Evolutionary conservation across 345 rosid genomes (phyloP).

Genomic region (Heritiera littoralis): DNA sequence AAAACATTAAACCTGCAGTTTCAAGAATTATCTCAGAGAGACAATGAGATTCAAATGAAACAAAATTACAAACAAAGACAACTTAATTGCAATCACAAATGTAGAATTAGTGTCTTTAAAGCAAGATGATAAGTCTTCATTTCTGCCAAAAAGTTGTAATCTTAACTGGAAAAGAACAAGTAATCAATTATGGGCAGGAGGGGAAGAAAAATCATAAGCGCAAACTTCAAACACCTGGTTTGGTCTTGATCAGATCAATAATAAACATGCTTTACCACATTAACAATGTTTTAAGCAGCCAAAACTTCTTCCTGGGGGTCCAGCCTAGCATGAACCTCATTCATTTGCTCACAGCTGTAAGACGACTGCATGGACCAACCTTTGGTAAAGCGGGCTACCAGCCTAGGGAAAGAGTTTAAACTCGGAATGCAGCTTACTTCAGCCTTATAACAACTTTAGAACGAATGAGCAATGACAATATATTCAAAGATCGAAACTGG

Average conservation of each 20-base stretch:
- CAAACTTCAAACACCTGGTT: neutral
- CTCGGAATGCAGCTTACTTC: neutral
- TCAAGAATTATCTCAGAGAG: neutral
- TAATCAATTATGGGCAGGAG: neutral
- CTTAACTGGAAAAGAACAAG: neutral
- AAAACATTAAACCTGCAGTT: neutral
- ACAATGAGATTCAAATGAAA: neutral
- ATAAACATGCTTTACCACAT: neutral
- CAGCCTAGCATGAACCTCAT: neutral
- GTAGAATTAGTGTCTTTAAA: neutral
- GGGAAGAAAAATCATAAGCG: neutral
- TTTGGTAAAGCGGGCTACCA: neutral
- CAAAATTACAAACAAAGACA: neutral
- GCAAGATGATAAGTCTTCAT: neutral
- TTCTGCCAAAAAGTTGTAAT: neutral
- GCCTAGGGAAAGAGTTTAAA: neutral
- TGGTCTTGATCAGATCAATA: neutral
- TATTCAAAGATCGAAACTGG: neutral
- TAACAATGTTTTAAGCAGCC: neutral
- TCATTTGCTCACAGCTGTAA: conserved; percentile 18
- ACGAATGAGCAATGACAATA: neutral
- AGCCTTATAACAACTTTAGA: neutral
- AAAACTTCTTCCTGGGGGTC: neutral
- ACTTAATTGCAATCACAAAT: neutral
- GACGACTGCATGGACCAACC: neutral